Base-by-base conservation (phyloP, 495 filamentous ascomycete species). In the Trichodelitschia bisporula region DNA sequence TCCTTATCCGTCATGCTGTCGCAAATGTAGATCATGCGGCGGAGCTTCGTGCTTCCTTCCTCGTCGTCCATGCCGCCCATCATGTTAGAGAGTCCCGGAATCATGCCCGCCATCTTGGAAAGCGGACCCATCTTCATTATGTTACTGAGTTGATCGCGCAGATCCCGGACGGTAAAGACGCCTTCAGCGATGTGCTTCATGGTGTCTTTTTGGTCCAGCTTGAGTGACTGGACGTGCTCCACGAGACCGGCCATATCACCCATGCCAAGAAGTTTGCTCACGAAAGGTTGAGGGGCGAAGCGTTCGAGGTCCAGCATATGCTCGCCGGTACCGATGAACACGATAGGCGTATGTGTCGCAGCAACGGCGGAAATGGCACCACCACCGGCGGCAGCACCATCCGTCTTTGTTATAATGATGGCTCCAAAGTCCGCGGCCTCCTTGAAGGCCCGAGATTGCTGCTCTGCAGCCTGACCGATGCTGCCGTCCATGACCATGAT, bases 41-140 rank as follows among this genome's bases (percentile, higher is more conserved):
- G 83, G 26, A 99, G 63, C 53, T 95, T 93, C 46, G 72, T 49
- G 15, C 68, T 70, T 3, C 83, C 86, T 44, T 95, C 84, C 45
- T 93, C 89, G 48, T 99, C 86, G 49, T 95, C 83, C 59, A 95
- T 82, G 24, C 78, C 77, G 16, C 74, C 68, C 60, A 91, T 93
- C 59, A 95, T 72, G 41, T 78, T 74, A 29, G 70, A 73, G 37
- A 95, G 67, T 18, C 86, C 89, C 0, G 86, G 86, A 31, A 99
- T 95, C 86, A 99, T 99, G 42, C 83, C 82, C 0, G 89, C 89
- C 62, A 99, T 83, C 53, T 99, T 99, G 20, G 72, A 80, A 9
- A 99, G 54, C 1, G 86, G 86, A 0, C 86, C 86, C 86, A 99
- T 95, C 54, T 99, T 99, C 83, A 93, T 93, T 48, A 99, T 91